Evolutionary conservation across 495 filamentous ascomycete species (phyloP).

Genomic region (Venustampulla echinocandica): DNA sequence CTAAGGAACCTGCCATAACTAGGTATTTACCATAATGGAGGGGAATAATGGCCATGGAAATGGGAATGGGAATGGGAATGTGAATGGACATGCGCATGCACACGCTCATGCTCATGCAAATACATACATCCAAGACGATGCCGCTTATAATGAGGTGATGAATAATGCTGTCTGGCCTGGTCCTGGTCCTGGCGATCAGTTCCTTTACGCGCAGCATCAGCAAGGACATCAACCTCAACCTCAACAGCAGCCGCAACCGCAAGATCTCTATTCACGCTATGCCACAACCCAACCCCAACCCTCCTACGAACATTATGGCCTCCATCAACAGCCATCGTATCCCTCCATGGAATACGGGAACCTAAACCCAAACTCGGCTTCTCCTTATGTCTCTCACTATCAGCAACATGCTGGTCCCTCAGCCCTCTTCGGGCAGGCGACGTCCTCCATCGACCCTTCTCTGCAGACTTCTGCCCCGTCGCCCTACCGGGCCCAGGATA

Average conservation of each 20-base stretch:
- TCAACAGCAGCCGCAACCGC: constrained; percentile 14
- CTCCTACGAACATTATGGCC: constrained; percentile 13
- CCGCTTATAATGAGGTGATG: constrained; percentile 16
- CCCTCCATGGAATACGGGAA: too few relatives aligned
- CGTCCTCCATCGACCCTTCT: constrained; percentile 19
- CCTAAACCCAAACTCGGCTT: constrained; percentile 13
- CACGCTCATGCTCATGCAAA: too few relatives aligned
- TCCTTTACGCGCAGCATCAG: neutral
- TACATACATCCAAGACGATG: constrained; percentile 16
- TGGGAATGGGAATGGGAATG: too few relatives aligned
- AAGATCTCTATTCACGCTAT: constrained; percentile 27
- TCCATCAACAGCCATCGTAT: constrained; percentile 17
- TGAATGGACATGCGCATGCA: too few relatives aligned
- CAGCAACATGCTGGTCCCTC: constrained; percentile 13
- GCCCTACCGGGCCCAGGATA: constrained; percentile 6
- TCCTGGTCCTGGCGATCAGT: constrained; percentile 7
- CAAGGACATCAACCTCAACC: constrained; percentile 14
- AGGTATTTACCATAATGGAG: constrained; percentile 14
- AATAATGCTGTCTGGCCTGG: constrained; percentile 13
- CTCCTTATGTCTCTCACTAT: constrained; percentile 17
- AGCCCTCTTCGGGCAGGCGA: constrained; percentile 9
- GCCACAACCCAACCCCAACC: constrained; percentile 15
- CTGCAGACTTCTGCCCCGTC: constrained; percentile 2
- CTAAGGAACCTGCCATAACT: too few relatives aligned
- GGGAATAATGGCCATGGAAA: constrained; percentile 12